Conservation (phyloP, 73 alveolate genomes). For the Paramecium sexaurelia region DNA sequence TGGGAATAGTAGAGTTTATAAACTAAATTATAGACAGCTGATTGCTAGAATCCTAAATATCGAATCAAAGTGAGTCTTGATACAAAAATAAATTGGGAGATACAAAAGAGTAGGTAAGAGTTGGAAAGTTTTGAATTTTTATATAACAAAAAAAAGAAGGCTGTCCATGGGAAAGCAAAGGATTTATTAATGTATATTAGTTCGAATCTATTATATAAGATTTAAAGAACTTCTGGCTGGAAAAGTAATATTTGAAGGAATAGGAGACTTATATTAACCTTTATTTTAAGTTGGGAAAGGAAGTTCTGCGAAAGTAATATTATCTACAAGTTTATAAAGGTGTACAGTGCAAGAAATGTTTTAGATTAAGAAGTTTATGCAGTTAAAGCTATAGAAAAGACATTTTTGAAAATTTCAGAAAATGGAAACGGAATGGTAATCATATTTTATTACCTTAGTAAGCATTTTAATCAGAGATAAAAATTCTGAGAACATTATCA, state of each 20-base stretch:
- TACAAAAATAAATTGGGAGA: neutral
- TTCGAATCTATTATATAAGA: neutral
- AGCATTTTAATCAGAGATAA: conserved; percentile 21
- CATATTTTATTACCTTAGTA: neutral
- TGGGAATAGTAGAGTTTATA: conserved; percentile 11
- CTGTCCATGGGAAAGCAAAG: neutral
- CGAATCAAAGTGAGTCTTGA: neutral
- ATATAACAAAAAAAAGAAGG: neutral
- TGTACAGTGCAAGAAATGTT: conserved; percentile 29
- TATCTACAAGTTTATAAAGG: neutral
- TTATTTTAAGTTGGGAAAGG: conserved; percentile 23
- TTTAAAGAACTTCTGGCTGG: conserved; percentile 19
- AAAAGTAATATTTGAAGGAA: neutral
- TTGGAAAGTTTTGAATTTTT: neutral
- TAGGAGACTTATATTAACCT: conserved; percentile 25
- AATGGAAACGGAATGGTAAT: conserved; percentile 44
- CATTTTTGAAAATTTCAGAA: neutral
- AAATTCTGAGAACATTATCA: neutral
- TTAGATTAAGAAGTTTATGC: conserved; percentile 32
- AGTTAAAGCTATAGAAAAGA: conserved; percentile 34
- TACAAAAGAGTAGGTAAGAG: neutral
- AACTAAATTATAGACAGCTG: neutral
- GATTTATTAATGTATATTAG: neutral
- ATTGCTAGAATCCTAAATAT: conserved; percentile 9
- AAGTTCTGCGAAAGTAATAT: conserved; percentile 6